phyloP scores from a whole-genome alignment of 2,329 filamentous ascomycete species.

The Elsinoe perseae region DNA sequence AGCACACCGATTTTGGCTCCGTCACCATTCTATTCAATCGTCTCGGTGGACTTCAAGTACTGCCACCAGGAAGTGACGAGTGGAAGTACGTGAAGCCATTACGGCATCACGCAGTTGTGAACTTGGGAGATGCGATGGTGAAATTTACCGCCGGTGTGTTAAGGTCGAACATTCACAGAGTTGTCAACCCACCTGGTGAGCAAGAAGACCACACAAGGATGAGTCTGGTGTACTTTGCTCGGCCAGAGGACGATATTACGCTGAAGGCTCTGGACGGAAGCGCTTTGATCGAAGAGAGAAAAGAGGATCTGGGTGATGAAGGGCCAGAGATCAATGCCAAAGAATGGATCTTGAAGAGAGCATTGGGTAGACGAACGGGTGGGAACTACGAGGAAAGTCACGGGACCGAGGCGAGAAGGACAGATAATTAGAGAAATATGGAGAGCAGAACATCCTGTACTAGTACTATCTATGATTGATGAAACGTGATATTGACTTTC shows the following conservation, averaged over 20 bases:
- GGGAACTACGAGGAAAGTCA: constrained; percentile 13
- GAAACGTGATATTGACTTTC: not conserved
- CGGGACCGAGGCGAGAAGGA: constrained; percentile 12
- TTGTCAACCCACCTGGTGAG: constrained; percentile 19
- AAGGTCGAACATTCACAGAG: constrained; percentile 27
- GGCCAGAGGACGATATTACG: constrained; percentile 19
- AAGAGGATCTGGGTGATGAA: constrained; percentile 22
- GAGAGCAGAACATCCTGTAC: not conserved
- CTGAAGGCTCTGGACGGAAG: constrained; percentile 29
- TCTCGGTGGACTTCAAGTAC: constrained; percentile 48
- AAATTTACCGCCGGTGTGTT: constrained; percentile 37
- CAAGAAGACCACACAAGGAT: constrained; percentile 21
- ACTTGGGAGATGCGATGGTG: constrained; percentile 43
- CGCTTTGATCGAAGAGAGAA: constrained; percentile 24
- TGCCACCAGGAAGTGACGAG: constrained; percentile 33
- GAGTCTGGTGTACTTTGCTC: constrained; percentile 20
- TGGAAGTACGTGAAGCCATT: constrained; percentile 50
- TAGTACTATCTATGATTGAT: not conserved
- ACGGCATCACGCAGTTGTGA: constrained; percentile 41
- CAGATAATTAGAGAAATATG: not conserved
- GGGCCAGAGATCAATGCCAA: constrained; percentile 26
- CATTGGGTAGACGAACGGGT: constrained; percentile 28
- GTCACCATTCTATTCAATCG: constrained; percentile 52
- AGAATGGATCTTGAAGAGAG: constrained; percentile 37
- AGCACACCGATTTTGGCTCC: constrained; percentile 51